These are phyloP conservation scores for Hymenoscyphus infarciens DNA, from an alignment of 2,329 filamentous ascomycete genomes.

Conservation along the genomic window DNA sequence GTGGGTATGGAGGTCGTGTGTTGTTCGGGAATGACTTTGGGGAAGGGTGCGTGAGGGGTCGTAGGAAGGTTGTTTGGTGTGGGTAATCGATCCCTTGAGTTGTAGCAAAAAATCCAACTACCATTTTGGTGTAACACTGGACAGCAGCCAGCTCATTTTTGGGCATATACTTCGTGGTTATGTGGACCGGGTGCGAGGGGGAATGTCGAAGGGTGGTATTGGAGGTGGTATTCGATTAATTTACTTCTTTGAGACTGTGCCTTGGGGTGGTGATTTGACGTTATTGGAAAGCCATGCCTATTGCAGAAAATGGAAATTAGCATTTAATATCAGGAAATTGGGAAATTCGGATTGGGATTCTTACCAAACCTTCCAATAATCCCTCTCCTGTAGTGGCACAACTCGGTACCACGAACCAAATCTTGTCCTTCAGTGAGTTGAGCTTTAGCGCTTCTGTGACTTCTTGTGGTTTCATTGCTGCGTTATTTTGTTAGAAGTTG, in stretches of 20 bases:
- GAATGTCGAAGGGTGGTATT: not conserved
- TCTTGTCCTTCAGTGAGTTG: constrained; percentile 96
- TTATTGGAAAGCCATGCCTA: constrained; percentile 78
- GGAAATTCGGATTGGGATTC: constrained; percentile 47
- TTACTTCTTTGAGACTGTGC: constrained; percentile 26
- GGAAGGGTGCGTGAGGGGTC: constrained; percentile 1
- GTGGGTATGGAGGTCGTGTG: not conserved
- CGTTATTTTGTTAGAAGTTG: constrained; percentile 62
- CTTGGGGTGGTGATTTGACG: constrained; percentile 60
- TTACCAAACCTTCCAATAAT: constrained; percentile 98
- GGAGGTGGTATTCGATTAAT: not conserved
- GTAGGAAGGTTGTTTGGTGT: not conserved
- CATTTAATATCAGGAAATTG: not conserved
- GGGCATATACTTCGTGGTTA: not conserved
- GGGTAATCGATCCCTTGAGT: not conserved
- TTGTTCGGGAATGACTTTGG: not conserved
- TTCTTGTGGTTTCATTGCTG: constrained; percentile 99
- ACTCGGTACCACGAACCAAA: constrained; percentile 99
- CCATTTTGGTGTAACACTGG: not conserved
- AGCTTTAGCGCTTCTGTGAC: constrained; percentile 99
- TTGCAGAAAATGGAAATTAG: constrained; percentile 5
- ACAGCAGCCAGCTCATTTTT: not conserved
- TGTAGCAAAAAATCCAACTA: not conserved
- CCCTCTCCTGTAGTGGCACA: constrained; percentile 98
- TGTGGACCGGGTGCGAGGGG: not conserved